These are phyloP conservation scores for Agrocybe pediades DNA, from an alignment of 768 basidiomycete species.

Conservation along the genomic window DNA sequence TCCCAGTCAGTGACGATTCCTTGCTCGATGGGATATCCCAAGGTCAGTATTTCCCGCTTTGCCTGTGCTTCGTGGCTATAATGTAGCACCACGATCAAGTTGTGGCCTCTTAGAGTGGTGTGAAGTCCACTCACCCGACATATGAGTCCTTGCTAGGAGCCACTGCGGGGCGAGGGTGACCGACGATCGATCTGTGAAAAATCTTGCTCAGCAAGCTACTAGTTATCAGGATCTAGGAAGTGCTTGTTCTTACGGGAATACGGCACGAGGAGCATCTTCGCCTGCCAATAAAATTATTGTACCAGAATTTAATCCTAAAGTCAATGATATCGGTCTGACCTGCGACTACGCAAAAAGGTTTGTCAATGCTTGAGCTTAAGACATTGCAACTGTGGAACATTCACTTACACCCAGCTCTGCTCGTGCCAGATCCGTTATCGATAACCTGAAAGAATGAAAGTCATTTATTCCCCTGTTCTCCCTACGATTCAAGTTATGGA, in stretches of 20 bases:
- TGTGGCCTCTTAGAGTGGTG: no score
- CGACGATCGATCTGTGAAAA: conserved; percentile 84
- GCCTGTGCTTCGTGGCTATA: conserved; percentile 36
- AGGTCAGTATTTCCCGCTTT: conserved; percentile 88
- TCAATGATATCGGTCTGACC: conserved; percentile 38
- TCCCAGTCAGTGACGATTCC: conserved; percentile 99
- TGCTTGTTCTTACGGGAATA: conserved; percentile 89
- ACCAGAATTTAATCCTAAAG: conserved; percentile 13
- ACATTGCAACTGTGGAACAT: conserved; percentile 2
- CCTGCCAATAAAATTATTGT: conserved; percentile 55
- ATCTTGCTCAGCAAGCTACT: no score
- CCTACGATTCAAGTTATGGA: background rate
- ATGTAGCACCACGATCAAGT: background rate
- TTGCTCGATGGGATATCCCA: conserved; percentile 94
- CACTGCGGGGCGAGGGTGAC: conserved; percentile 96
- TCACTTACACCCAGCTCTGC: conserved; percentile 96
- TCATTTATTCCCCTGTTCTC: background rate
- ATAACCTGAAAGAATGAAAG: conserved; percentile 58
- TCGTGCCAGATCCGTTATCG: conserved; percentile 98
- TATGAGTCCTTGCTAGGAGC: conserved; percentile 96
- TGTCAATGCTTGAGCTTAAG: conserved; percentile 17
- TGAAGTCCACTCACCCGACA: conserved; percentile 80
- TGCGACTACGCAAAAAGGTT: conserved; percentile 51
- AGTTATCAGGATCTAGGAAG: no score
- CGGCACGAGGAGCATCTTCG: conserved; percentile 89